Percentiles rank a stretch among this genome's conserved stretches.
Conservation (phyloP, 352 stramenopile species). For the Phytophthora cryptogea region DNA sequence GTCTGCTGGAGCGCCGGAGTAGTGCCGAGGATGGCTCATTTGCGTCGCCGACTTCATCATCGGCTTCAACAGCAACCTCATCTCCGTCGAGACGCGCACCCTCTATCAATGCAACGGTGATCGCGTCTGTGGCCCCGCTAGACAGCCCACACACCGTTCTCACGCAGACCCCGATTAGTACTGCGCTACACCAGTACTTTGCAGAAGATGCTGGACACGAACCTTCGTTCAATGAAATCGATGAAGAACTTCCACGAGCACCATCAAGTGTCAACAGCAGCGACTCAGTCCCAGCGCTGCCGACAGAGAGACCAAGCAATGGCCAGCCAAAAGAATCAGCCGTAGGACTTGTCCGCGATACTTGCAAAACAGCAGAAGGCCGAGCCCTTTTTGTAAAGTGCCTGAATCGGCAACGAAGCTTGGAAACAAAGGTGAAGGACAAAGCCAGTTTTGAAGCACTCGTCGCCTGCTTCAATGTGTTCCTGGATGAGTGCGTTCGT, state of each 20-base stretch:
- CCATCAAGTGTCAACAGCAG: constrained; percentile 6
- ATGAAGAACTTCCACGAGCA: constrained; percentile 11
- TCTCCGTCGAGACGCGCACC: constrained; percentile 13
- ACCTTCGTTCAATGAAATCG: constrained; percentile 14
- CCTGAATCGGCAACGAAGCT: constrained; percentile 78
- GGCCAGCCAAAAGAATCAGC: constrained; percentile 16
- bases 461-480: constrained; percentile 70
- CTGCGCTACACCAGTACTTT: constrained; percentile 58
- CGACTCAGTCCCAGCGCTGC: constrained; percentile 6
- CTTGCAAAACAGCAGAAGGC: constrained; percentile 44
- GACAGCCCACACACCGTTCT: constrained; percentile 55
- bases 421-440: constrained; percentile 78
- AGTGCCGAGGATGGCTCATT: constrained; percentile 30
- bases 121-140: constrained; percentile 14
- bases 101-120: constrained; percentile 5
- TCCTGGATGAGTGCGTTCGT: constrained; percentile 73
- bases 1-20: constrained; percentile 34
- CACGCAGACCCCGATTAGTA: constrained; percentile 59
- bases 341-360: constrained; percentile 30
- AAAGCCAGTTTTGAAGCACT: constrained; percentile 61
- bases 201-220: constrained; percentile 30
- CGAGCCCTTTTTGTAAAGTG: constrained; percentile 82
- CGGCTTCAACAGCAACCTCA: constrained; percentile 19
- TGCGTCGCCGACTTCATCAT: constrained; percentile 29
- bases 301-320: constrained; percentile 2